A percentile compares a stretch with the other conserved stretches of the same genome.
Conservation (phyloP, 164 flowering plant species). For the Piper longum region DNA sequence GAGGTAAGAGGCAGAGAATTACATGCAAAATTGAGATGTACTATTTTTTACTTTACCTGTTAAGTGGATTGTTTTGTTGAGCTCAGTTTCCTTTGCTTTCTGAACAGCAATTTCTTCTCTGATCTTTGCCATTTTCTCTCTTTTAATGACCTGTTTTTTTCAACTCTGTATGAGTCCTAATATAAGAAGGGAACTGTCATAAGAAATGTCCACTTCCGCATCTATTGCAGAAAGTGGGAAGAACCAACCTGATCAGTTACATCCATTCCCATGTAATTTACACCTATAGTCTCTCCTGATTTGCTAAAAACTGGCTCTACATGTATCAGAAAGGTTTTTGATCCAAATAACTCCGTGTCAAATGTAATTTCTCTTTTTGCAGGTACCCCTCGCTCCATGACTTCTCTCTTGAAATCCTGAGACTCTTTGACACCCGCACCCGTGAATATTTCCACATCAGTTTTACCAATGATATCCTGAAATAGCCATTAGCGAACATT, state of each 20-base stretch:
- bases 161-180: constrained; percentile 29
- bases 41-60: constrained; percentile 40
- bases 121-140: constrained; percentile 83
- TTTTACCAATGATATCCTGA: constrained; percentile 93
- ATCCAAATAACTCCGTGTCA: constrained; percentile 79
- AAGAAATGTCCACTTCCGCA: no score
- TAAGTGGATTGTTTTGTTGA: constrained; percentile 84
- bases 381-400: constrained; percentile 68
- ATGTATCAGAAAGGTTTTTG: constrained; percentile 81
- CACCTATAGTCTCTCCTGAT: constrained; percentile 82
- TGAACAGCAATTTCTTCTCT: constrained; percentile 92
- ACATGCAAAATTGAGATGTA: neutral
- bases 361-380: constrained; percentile 90
- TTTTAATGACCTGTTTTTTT: constrained; percentile 75
- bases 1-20: constrained; percentile 17
- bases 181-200: neutral
- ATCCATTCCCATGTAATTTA: constrained; percentile 97
- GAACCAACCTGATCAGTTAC: constrained; percentile 67
- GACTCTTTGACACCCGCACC: constrained; percentile 90
- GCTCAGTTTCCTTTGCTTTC: constrained; percentile 89
- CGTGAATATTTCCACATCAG: constrained; percentile 81
- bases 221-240: neutral
- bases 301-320: constrained; percentile 96
- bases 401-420: constrained; percentile 86
- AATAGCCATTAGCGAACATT: constrained; percentile 30